Conservation (phyloP, 768 basidiomycete species). For the Hortiboletus campestris region DNA sequence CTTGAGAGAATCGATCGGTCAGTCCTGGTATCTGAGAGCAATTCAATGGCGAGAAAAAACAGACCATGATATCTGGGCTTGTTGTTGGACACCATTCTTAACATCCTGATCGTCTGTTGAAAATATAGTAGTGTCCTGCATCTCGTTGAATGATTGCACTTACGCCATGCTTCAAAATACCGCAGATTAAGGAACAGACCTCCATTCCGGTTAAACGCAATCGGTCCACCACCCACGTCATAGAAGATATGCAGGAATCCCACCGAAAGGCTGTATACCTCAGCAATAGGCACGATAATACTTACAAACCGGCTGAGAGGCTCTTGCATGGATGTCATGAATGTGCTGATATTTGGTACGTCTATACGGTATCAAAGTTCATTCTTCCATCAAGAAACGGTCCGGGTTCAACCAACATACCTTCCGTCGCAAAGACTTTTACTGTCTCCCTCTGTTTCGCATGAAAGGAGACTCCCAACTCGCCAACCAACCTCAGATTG, state of each 20-base stretch:
- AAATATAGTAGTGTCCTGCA: neutral
- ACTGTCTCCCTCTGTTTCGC: neutral
- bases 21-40: too few species aligned
- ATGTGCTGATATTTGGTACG: neutral
- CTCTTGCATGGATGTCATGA: neutral
- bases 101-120: neutral
- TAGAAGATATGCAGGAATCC: neutral
- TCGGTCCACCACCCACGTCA: neutral
- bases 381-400: neutral
- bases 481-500: neutral
- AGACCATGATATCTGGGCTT: neutral
- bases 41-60: neutral
- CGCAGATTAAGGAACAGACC: neutral
- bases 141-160: neutral
- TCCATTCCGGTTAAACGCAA: neutral
- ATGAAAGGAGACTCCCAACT: too few species aligned
- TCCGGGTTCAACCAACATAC: neutral
- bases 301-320: neutral
- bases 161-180: neutral
- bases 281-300: neutral
- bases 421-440: neutral
- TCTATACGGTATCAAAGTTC: neutral
- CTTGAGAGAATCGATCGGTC: too few species aligned
- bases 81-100: neutral
- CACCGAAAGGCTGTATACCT: neutral